Evolutionary conservation across 2,329 filamentous ascomycete species (phyloP).

Genomic region (Monascus ruber): DNA sequence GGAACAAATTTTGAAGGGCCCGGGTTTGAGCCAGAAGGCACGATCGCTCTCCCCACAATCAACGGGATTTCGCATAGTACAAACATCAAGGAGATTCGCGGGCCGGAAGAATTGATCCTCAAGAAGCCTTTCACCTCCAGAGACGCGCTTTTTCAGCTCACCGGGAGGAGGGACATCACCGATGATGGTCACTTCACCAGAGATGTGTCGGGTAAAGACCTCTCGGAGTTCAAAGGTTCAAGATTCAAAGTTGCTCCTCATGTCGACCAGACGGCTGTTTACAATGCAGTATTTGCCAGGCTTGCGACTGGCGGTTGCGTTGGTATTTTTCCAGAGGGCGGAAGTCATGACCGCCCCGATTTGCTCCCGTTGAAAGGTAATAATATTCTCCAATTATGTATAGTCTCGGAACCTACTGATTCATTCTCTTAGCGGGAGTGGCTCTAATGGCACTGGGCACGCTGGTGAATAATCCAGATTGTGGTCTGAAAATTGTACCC

Average conservation of each 20-base stretch:
- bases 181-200: conserved; percentile 52
- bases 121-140: conserved; percentile 79
- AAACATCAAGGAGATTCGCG: conserved; percentile 70
- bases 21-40: conserved; percentile 64
- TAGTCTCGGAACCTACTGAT: conserved; percentile 3
- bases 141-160: conserved; percentile 67
- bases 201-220: conserved; percentile 42
- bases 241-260: conserved; percentile 84
- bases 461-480: conserved; percentile 72
- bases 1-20: conserved; percentile 69
- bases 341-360: conserved; percentile 88
- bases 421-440: conserved; percentile 56
- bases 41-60: conserved; percentile 74
- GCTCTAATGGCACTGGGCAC: conserved; percentile 96
- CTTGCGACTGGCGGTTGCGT: conserved; percentile 76
- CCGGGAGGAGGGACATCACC: conserved; percentile 62
- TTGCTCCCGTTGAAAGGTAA: conserved; percentile 72
- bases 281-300: conserved; percentile 81
- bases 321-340: conserved; percentile 93
- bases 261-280: conserved; percentile 87
- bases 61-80: conserved; percentile 71
- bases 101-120: conserved; percentile 68
- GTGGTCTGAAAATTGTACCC: conserved; percentile 85
- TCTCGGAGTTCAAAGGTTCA: conserved; percentile 57
- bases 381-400: conserved; percentile 1